These are phyloP conservation scores for Tetracentron sinense DNA, from an alignment of 164 flowering plant genomes.

Conservation along the genomic window DNA sequence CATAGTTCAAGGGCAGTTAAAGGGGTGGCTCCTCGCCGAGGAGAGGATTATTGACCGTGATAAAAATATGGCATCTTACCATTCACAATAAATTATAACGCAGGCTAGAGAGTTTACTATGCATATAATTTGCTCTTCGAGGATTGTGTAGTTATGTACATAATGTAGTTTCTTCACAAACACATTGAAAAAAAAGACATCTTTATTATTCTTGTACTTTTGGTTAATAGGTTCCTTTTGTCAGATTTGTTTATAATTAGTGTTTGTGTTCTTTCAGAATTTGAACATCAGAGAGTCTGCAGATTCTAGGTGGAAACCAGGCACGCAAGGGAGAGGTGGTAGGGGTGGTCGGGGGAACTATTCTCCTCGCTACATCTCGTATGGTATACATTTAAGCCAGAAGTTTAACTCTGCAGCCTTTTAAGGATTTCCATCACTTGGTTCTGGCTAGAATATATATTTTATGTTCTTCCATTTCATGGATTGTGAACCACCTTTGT, in stretches of 20 bases:
- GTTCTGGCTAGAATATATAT: background rate
- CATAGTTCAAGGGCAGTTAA: too few relatives aligned
- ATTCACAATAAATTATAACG: too few relatives aligned
- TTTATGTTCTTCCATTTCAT: background rate
- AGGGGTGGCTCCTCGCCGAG: too few relatives aligned
- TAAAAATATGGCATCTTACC: too few relatives aligned
- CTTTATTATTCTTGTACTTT: background rate
- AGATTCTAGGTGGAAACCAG: constrained; percentile 64
- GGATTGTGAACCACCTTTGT: background rate
- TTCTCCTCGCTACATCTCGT: constrained; percentile 46
- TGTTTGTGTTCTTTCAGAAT: constrained; percentile 39
- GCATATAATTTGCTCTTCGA: too few relatives aligned
- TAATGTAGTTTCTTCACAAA: too few relatives aligned
- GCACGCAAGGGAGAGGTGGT: constrained; percentile 55
- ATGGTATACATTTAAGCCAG: constrained; percentile 39
- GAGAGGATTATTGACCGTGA: too few relatives aligned
- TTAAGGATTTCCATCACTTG: background rate
- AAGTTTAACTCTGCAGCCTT: background rate
- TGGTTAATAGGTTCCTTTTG: background rate
- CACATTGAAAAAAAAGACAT: too few relatives aligned
- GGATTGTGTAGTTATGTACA: too few relatives aligned
- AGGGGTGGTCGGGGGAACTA: constrained; percentile 53
- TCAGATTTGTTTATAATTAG: background rate
- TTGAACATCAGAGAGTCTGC: constrained; percentile 51
- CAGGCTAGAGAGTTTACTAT: too few relatives aligned